These are phyloP conservation scores for Aureobasidium sp. DNA, from an alignment of 2,329 filamentous ascomycete genomes.

Conservation along the genomic window DNA sequence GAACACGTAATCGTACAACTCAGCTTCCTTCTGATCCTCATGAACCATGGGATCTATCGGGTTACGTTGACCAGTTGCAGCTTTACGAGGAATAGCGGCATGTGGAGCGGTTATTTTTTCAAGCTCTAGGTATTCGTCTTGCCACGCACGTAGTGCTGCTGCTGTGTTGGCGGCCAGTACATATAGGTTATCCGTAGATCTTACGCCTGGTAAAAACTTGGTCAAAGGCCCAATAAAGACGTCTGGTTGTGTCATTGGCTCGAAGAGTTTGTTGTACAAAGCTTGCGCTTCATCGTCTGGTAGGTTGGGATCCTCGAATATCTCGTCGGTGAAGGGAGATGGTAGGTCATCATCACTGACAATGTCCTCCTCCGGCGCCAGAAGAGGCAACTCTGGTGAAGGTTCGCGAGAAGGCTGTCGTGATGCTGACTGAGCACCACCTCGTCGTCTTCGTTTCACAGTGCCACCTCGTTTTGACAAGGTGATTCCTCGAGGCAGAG, in stretches of 20 bases:
- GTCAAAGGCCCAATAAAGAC: slow-evolving; percentile 34
- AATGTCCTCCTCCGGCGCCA: slow-evolving; percentile 23
- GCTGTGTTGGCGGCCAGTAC: slow-evolving; percentile 46
- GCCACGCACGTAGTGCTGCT: slow-evolving; percentile 43
- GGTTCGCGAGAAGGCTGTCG: slow-evolving; percentile 13
- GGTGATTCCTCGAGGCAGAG: background rate
- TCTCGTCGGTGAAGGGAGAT: slow-evolving; percentile 13
- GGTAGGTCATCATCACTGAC: slow-evolving; percentile 21
- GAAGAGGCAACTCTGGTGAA: slow-evolving; percentile 23
- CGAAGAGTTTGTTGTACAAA: slow-evolving; percentile 31
- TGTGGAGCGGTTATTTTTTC: slow-evolving; percentile 46
- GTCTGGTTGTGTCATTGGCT: slow-evolving; percentile 34
- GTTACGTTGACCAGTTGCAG: slow-evolving; percentile 38
- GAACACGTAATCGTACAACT: slow-evolving; percentile 51
- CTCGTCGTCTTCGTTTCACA: slow-evolving; percentile 1
- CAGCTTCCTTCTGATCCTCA: slow-evolving; percentile 52
- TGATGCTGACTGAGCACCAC: slow-evolving; percentile 6
- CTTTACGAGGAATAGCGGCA: slow-evolving; percentile 42
- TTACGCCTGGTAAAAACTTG: slow-evolving; percentile 32
- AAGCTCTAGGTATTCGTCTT: slow-evolving; percentile 51
- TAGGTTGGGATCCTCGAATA: slow-evolving; percentile 17
- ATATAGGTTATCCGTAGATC: slow-evolving; percentile 46
- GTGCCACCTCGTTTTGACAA: background rate
- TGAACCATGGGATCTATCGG: slow-evolving; percentile 40
- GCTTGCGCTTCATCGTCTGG: slow-evolving; percentile 29